Evolutionary conservation across 805 yeast species (phyloP), one percentile per base, ranked within the genome.

Genomic region (Sugiyamaella chiloensis): DNA sequence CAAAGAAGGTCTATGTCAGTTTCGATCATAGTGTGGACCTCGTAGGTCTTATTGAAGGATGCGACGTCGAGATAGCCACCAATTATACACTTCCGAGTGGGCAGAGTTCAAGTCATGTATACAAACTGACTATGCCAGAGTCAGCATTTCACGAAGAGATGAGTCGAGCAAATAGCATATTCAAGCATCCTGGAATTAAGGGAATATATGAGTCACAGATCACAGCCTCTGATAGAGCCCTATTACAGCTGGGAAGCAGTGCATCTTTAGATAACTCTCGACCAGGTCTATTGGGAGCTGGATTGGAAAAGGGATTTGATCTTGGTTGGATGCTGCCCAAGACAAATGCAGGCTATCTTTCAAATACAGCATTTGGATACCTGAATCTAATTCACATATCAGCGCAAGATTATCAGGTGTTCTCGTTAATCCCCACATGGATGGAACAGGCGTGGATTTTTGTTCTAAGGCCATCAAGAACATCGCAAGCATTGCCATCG

Each of bases 201-300:
- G 90, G 88, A 0, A 66, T 89, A 1, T 90, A 85, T 67, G 99
- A 93, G 62, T 68, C 88, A 4, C 78, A 86, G 21, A 72, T 93
- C 32, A 72, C 71, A 6, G 65, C 87, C 0, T 69, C 76, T 3
- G 91, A 88, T 51, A 70, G 96, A 41, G 88, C 88, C 0, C 76
- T 88, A 37, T 76, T 93, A 54, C 84, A 83, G 26, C 68, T 93
- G 14, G 98, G 99, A 2, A 72, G 81, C 20, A 72, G 79, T 12
- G 85, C 90, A 17, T 73, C 73, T 12, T 83, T 90, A 53, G 87
- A 81, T 53, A 83, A 83, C 39, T 70, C 79, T 1, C 73, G 76
- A 47, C 77, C 87, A n/a, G 96, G 97, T 6, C 80, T 89, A 0
- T 69, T 95, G 7, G 95, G 97, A 5, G 79, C 76, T 58, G 95